These are phyloP conservation scores for Dothideomycetes sp. DNA, from an alignment of 2,329 filamentous ascomycete species.

Conservation along the genomic window DNA sequence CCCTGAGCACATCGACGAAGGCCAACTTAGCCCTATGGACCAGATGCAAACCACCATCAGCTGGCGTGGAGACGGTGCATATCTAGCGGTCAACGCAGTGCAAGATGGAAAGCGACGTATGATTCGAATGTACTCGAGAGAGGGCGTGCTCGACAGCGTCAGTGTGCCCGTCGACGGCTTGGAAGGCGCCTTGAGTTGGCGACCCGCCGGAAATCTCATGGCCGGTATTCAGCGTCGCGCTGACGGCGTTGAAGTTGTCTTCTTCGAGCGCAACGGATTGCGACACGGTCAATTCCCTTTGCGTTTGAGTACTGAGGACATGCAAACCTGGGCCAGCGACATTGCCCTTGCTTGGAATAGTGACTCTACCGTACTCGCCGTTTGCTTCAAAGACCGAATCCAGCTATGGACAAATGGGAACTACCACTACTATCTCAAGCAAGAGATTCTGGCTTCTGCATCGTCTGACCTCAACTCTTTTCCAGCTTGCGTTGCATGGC, in stretches of 20 bases:
- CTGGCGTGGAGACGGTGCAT: constrained; percentile 92
- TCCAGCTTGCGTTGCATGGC: constrained; percentile 49
- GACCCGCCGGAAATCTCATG: constrained; percentile 81
- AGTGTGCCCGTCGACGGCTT: constrained; percentile 90
- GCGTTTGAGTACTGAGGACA: constrained; percentile 52
- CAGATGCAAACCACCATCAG: constrained; percentile 64
- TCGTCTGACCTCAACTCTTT: constrained; percentile 13
- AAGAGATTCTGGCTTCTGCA: constrained; percentile 52
- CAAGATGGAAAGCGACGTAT: constrained; percentile 61
- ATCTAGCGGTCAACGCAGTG: constrained; percentile 73
- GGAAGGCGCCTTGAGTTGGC: constrained; percentile 82
- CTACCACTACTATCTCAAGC: constrained; percentile 97
- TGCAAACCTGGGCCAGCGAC: constrained; percentile 44
- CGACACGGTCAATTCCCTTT: constrained; percentile 92
- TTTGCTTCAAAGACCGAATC: constrained; percentile 63
- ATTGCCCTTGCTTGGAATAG: constrained; percentile 77
- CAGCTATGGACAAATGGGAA: constrained; percentile 97
- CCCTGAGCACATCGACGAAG: constrained; percentile 83
- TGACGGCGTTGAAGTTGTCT: constrained; percentile 70
- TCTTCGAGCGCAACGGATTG: constrained; percentile 95
- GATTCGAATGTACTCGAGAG: constrained; percentile 82
- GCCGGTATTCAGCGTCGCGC: constrained; percentile 70
- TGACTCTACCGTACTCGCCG: constrained; percentile 82
- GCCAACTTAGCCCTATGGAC: constrained; percentile 64
- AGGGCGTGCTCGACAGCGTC: constrained; percentile 83